Evolutionary conservation across 1,139 yeast species (phyloP), one percentile per base, ranked within the genome.

Genomic region (Nakaseomyces glabratus): DNA sequence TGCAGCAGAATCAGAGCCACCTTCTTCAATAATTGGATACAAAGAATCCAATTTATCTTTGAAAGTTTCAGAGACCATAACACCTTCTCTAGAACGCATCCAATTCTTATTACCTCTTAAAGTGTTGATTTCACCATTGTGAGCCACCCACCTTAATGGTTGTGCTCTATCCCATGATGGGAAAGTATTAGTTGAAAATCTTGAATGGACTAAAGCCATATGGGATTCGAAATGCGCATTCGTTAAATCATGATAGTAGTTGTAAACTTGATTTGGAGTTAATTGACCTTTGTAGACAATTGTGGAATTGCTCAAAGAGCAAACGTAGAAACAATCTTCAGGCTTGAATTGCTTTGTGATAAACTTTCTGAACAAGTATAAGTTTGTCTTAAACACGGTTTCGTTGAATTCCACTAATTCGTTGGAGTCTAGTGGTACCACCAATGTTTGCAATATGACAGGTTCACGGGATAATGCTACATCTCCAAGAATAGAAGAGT

Each of bases 121-220:
- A 29, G 98, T 88, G 64, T 90, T 90, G 61, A 90, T 90, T 65
- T 90, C 98, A 69, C 98, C 98, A 61, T 90, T 90, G 66, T 90
- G 98, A 29, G 98, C 98, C 24, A 95, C 88, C 80, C 93, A 81
- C 61, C 98, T 73, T 52, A 88, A 72, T 34, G 98, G 98, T 63
- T 90, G 98, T 24, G 98, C 98, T 63, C 98, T 77, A 63, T 90
- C 98, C 98, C 98, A 90, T 15, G 95, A 82, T 33, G 98, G 98
- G 74, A 90, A 90, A 33, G 98, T 90, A 63, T 90, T 90, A 34
- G 98, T 90, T 37, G 96, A 86, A 70, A 90, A 90, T 60, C 98
- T 78, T 17, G 97, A 88, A 65, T 90, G 98, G 34, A 88, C 97
- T 37, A 90, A 71, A 14, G 96, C 95, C 68, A 90, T 85, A 58